phyloP scores from a whole-genome alignment of 75 land plant species.

The Cryptomeria japonica region DNA sequence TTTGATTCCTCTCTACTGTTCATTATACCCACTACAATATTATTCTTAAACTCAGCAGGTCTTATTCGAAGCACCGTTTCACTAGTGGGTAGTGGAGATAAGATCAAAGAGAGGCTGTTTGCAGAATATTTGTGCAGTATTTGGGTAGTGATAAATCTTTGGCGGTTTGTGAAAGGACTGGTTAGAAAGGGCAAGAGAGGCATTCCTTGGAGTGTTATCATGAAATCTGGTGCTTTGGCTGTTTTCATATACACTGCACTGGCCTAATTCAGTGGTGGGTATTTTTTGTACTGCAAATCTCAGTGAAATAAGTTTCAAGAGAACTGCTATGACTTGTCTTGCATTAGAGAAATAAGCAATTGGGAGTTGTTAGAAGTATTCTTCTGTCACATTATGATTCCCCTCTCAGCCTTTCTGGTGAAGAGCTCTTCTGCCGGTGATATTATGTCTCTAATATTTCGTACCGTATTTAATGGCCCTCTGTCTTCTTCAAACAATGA shows the following conservation, averaged over 20 bases:
- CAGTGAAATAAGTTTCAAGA: neutral
- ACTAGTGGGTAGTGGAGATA: too few species aligned
- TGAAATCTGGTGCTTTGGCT: neutral
- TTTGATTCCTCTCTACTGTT: constrained; percentile 31
- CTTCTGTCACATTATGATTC: neutral
- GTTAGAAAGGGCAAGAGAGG: constrained; percentile 31
- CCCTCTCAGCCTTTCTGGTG: too few species aligned
- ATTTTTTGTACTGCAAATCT: neutral
- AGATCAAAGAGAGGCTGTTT: neutral
- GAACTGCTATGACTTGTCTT: too few species aligned
- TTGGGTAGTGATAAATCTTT: constrained; percentile 29
- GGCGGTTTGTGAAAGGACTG: constrained; percentile 36
- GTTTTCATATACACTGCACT: neutral
- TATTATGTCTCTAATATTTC: too few species aligned
- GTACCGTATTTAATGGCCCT: too few species aligned
- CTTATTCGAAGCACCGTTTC: neutral
- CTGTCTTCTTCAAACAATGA: too few species aligned
- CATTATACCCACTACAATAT: constrained; percentile 22
- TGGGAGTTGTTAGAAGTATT: too few species aligned
- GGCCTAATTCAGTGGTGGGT: neutral
- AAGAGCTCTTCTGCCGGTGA: too few species aligned
- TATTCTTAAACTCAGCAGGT: constrained; percentile 22
- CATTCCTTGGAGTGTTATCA: constrained; percentile 21
- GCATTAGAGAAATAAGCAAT: too few species aligned
- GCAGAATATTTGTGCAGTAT: constrained; percentile 27